Percentiles rank a stretch among this genome's conserved stretches.
Evolutionary conservation across 164 flowering plant genomes (phyloP).

Genomic region (Platanus orientalis): DNA sequence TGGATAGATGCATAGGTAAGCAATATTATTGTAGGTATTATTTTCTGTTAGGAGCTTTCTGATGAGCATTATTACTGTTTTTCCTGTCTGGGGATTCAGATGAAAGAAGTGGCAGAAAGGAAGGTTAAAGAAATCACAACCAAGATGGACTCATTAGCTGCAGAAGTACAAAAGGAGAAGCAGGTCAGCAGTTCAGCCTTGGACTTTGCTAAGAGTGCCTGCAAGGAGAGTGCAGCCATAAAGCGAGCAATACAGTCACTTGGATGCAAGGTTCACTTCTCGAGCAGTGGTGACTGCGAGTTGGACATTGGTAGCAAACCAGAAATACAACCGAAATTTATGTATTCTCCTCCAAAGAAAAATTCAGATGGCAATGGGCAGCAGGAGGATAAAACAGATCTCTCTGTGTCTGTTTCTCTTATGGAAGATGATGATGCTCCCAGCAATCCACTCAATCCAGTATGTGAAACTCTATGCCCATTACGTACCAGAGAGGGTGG

Average conservation of each 20-base stretch:
- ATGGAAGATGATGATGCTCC: conserved; percentile 35
- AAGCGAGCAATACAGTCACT: conserved; percentile 81
- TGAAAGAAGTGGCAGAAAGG: conserved; percentile 72
- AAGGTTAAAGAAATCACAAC: conserved; percentile 49
- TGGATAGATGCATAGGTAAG: not conserved
- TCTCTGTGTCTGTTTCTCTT: conserved; percentile 55
- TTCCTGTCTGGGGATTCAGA: conserved; percentile 42
- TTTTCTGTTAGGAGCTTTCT: not conserved
- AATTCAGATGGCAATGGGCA: conserved; percentile 27
- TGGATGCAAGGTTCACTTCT: conserved; percentile 81
- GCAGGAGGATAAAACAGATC: conserved; percentile 53
- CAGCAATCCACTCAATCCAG: conserved; percentile 33
- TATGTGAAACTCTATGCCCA: conserved; percentile 78
- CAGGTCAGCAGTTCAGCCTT: conserved; percentile 55
- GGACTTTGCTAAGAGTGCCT: conserved; percentile 58
- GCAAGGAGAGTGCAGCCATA: conserved; percentile 70
- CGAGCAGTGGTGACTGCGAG: conserved; percentile 57
- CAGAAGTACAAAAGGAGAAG: conserved; percentile 64
- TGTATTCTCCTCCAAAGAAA: conserved; percentile 27
- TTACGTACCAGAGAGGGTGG: conserved; percentile 72
- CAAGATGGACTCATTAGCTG: conserved; percentile 50
- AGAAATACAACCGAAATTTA: conserved; percentile 24
- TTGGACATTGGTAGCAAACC: conserved; percentile 52
- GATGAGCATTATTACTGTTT: not conserved
- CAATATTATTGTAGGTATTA: no score